Evolutionary conservation across 768 basidiomycete genomes (phyloP), one percentile per base, ranked within the genome.

Genomic region (Erythrobasidium yunnanense): DNA sequence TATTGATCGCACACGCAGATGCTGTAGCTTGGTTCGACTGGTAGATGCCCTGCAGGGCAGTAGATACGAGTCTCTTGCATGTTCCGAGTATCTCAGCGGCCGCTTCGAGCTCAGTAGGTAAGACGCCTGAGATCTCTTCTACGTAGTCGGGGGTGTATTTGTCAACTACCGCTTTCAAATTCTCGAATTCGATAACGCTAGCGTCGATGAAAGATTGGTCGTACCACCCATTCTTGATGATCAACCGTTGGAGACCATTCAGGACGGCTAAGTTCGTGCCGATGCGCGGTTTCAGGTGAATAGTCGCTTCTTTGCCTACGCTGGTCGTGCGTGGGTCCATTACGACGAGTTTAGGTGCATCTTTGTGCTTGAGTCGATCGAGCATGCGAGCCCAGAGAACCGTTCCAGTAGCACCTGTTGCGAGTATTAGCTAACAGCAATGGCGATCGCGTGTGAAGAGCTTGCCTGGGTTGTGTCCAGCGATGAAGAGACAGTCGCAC

Each of bases 391-490:
- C 22, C 71, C 71, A 71, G 27, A 71, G 55, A 2, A 71, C 69
- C 20, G 69, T 71, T 45, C 69, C 69, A 1, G 71, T 71, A 15
- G 69, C 71, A n/a, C n/a, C n/a, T n/a, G n/a, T n/a, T n/a, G n/a
- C n/a, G n/a, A n/a, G n/a, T n/a, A n/a, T n/a, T n/a, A n/a, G n/a
- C n/a, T n/a, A n/a, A n/a, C n/a, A n/a, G n/a, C n/a, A n/a, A n/a
- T n/a, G n/a, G n/a, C n/a, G n/a, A n/a, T n/a, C n/a, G n/a, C n/a
- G n/a, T n/a, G n/a, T n/a, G n/a, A n/a, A n/a, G n/a, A n/a, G n/a
- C n/a, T 20, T n/a, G n/a, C 69, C 71, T 30, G 69, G 65, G 57
- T 71, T 71, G 67, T 71, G 71, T 0, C 71, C 71, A 50, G 70
- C 65, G 23, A 70, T 32, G 55, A 70, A 69, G 42, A 71, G 47